Conservation (phyloP, 2,329 filamentous ascomycete genomes). For the Trichophyton benhamiae region DNA sequence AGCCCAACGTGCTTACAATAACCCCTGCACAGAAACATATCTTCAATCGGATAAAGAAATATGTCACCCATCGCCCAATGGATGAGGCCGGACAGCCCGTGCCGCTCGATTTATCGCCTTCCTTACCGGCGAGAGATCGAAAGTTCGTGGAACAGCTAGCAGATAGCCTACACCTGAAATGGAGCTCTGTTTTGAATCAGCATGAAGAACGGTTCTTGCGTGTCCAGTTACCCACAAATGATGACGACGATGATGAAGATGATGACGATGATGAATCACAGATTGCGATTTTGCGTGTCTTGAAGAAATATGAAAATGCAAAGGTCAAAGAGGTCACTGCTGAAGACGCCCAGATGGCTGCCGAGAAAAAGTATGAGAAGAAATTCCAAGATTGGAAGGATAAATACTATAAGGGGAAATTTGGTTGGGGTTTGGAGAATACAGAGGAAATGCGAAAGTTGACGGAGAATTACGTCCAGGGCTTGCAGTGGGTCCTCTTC, state of each 20-base stretch:
- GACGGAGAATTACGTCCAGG: constrained; percentile 93
- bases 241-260: constrained; percentile 50
- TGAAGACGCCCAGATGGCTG: constrained; percentile 65
- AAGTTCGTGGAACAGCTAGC: constrained; percentile 88
- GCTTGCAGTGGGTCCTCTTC: constrained; percentile 92
- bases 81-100: constrained; percentile 33
- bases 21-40: constrained; percentile 69
- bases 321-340: constrained; percentile 66
- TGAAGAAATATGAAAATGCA: constrained; percentile 84
- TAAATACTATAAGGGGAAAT: constrained; percentile 82
- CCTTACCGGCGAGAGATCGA: constrained; percentile 69
- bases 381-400: constrained; percentile 93
- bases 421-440: constrained; percentile 73
- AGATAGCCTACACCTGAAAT: constrained; percentile 52
- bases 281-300: constrained; percentile 69
- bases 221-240: constrained; percentile 44
- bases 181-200: constrained; percentile 52
- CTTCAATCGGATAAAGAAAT: constrained; percentile 71
- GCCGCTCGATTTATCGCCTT: constrained; percentile 60
- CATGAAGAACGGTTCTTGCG: constrained; percentile 55
- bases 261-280: constrained; percentile 71
- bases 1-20: constrained; percentile 55
- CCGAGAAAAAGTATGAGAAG: constrained; percentile 74
- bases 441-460: constrained; percentile 69
- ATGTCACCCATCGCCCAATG: constrained; percentile 56